Evolutionary conservation across 805 yeast genomes (phyloP), one percentile per base, ranked within the genome.

Genomic region (Pichia scutulata): DNA sequence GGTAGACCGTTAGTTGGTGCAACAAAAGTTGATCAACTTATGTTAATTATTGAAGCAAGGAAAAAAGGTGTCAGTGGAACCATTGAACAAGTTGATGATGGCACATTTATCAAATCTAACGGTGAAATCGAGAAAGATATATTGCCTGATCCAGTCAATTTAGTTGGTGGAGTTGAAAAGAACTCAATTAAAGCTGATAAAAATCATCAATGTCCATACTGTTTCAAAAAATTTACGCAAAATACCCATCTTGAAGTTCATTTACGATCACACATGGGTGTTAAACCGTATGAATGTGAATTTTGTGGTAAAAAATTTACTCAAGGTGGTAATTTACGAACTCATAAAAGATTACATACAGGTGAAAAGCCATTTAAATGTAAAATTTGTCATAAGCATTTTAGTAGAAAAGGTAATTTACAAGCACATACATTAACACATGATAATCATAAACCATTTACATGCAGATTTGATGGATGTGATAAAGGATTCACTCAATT

Each of bases 211-310:
- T 86, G 95, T 61, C 80, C 79, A 2, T 84, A 84, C 59, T 92
- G 97, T 64, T 77, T 76, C 59, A 87, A 88, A 62, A 76, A 77
- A 49, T 90, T 90, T 60, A 82, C 90, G 1, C 97, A 90, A 64
- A 74, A 89, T n/a, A 90, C 97, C 6, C 96, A 89, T 67, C 69
- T 89, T 58, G 96, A 89, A 57, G 96, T 89, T 18, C 97, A 89
- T 65, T 80, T 87, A 7, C 72, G 96, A 57, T 82, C 92, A 0
- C 97, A 89, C 64, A 83, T 89, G 60, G 96, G 96, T 0, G 78
- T 78, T 55, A 84, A 89, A 60, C 96, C 96, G 10, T 89, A 82
- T 63, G 81, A 76, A 58, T 89, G 97, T 65, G 74, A 76, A 21
- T 84, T 71, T 59, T 89, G 96, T 69, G 84, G 81, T 16, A 89